phyloP scores from a whole-genome alignment of 352 stramenopile species.

The Globisporangium spinosum region DNA sequence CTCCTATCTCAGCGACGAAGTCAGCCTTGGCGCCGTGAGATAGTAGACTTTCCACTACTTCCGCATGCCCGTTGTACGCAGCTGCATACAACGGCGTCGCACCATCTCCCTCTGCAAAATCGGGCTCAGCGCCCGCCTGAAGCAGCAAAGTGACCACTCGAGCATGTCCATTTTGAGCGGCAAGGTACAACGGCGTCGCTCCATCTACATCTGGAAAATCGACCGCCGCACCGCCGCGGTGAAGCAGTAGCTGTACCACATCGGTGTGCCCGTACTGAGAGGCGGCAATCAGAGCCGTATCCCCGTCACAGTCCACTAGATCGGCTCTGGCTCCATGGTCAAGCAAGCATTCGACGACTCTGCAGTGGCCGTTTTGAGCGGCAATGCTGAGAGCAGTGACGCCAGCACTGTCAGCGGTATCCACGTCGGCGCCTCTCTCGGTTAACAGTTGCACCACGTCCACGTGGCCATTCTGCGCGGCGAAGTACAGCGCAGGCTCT shows the following conservation, averaged over 20 bases:
- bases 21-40: conserved; percentile 4
- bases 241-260: not conserved
- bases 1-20: conserved; percentile 10
- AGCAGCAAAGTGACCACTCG: not conserved
- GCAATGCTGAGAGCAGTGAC: not conserved
- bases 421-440: not conserved
- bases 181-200: conserved; percentile 11
- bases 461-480: conserved; percentile 3
- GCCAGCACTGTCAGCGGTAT: not conserved
- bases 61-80: conserved; percentile 10
- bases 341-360: not conserved
- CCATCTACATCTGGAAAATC: conserved; percentile 4
- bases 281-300: conserved; percentile 5
- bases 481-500: not conserved
- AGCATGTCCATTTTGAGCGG: conserved; percentile 9
- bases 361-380: not conserved
- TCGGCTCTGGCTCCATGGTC: not conserved
- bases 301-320: not conserved
- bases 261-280: conserved; percentile 5
- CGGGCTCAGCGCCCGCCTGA: conserved; percentile 5
- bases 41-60: not conserved
- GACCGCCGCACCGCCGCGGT: not conserved
- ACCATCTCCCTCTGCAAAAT: conserved; percentile 11
- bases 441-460: not conserved
- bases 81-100: conserved; percentile 14